These are phyloP conservation scores for Chlorella sp. DNA, from an alignment of 139 green algal species.

Conservation along the genomic window DNA sequence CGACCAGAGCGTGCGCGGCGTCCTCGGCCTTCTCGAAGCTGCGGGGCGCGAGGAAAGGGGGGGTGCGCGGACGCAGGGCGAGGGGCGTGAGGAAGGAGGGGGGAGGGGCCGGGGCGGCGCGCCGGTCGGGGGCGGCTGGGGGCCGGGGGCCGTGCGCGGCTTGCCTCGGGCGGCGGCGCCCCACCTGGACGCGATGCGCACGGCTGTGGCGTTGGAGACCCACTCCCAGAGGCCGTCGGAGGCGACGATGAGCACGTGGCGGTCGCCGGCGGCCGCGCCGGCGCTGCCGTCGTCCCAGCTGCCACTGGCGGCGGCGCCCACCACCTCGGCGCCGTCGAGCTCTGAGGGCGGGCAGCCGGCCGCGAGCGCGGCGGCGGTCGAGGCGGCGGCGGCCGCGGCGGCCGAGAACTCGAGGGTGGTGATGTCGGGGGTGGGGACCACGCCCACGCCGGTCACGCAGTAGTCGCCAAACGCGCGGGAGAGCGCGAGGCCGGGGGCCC, in stretches of 20 bases:
- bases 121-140: no score
- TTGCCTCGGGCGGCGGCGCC: not conserved
- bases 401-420: conserved; percentile 4
- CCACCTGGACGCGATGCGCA: conserved; percentile 48
- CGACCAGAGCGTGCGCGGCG: conserved; percentile 26
- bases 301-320: not conserved
- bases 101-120: no score
- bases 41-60: no score
- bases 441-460: conserved; percentile 40
- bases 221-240: conserved; percentile 54
- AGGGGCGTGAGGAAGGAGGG: no score
- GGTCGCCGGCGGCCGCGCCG: not conserved
- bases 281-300: not conserved
- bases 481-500: conserved; percentile 58
- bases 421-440: conserved; percentile 50
- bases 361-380: not conserved
- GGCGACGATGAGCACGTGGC: conserved; percentile 43
- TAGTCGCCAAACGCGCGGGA: conserved; percentile 59
- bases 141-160: no score
- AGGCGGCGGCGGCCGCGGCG: not conserved
- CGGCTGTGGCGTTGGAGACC: conserved; percentile 28
- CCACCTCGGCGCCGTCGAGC: not conserved
- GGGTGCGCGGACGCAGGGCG: no score
- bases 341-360: conserved; percentile 6
- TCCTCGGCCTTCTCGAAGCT: no score